These are phyloP conservation scores for Aureobasidium lini DNA, from an alignment of 2,329 filamentous ascomycete genomes.

Conservation along the genomic window DNA sequence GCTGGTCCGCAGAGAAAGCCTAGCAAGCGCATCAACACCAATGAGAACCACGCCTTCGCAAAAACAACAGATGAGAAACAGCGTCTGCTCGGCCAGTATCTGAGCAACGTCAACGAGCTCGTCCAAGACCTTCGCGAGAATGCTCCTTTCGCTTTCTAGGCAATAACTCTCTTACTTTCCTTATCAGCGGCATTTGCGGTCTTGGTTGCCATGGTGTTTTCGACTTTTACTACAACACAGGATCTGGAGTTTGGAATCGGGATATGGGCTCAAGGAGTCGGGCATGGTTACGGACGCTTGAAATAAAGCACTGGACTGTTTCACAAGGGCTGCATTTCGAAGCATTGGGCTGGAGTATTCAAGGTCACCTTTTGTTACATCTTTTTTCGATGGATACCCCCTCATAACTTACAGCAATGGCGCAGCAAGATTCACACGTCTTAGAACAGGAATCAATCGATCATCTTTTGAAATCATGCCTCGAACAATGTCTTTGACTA, in stretches of 20 bases:
- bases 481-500: background rate
- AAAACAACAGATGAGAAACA: constrained; percentile 76
- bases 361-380: constrained; percentile 3
- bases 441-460: background rate
- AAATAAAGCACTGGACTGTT: background rate
- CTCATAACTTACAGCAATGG: background rate
- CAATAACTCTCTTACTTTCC: background rate
- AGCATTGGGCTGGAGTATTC: constrained; percentile 9
- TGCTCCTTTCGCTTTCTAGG: constrained; percentile 54
- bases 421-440: background rate
- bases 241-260: background rate
- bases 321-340: background rate
- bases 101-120: constrained; percentile 76
- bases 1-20: constrained; percentile 20
- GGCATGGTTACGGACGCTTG: background rate
- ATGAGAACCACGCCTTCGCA: constrained; percentile 28
- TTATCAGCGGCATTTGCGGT: background rate
- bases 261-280: background rate
- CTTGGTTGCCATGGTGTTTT: constrained; percentile 3
- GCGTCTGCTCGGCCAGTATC: constrained; percentile 64
- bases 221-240: background rate
- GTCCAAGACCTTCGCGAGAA: constrained; percentile 72
- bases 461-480: background rate
- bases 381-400: constrained; percentile 4
- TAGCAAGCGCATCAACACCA: constrained; percentile 19